These are phyloP conservation scores for Cephaloascus fragrans DNA, from an alignment of 805 yeast species.

Conservation along the genomic window DNA sequence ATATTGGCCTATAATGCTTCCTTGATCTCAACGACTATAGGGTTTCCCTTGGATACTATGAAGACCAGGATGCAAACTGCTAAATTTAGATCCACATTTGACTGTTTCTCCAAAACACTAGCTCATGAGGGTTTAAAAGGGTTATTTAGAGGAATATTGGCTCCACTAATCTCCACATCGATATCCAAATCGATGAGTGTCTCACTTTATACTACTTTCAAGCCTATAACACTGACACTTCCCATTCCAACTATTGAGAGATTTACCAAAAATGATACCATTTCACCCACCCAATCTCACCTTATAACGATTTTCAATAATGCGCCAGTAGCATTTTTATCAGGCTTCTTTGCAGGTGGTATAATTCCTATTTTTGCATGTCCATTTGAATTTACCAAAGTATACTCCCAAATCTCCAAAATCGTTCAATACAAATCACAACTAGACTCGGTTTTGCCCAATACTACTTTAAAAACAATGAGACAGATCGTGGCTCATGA, in stretches of 20 bases:
- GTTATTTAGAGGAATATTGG: slow-evolving; percentile 67
- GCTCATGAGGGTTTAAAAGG: slow-evolving; percentile 57
- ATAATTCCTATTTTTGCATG: slow-evolving; percentile 57
- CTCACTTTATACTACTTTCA: slow-evolving; percentile 46
- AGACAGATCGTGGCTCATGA: slow-evolving; percentile 42
- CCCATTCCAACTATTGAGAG: not conserved
- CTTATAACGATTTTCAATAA: slow-evolving; percentile 16
- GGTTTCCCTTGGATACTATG: slow-evolving; percentile 80
- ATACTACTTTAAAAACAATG: slow-evolving; percentile 31
- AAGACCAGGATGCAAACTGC: slow-evolving; percentile 84
- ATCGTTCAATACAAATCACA: slow-evolving; percentile 21
- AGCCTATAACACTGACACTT: slow-evolving; percentile 24
- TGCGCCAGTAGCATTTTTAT: slow-evolving; percentile 34
- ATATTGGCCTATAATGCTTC: slow-evolving; percentile 59
- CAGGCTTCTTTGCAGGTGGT: slow-evolving; percentile 65
- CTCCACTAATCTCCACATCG: slow-evolving; percentile 62
- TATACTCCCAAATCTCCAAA: slow-evolving; percentile 65
- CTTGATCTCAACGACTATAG: slow-evolving; percentile 54
- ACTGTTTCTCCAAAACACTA: slow-evolving; percentile 49
- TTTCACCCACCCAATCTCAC: not conserved
- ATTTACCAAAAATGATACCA: too few relatives aligned
- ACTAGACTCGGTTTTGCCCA: not conserved
- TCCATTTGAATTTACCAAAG: slow-evolving; percentile 79
- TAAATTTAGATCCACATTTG: slow-evolving; percentile 43
- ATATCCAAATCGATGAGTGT: slow-evolving; percentile 58